Evolutionary conservation across 306 rosid genomes (phyloP), one percentile per base, ranked within the genome.

Genomic region (Datisca glomerata): DNA sequence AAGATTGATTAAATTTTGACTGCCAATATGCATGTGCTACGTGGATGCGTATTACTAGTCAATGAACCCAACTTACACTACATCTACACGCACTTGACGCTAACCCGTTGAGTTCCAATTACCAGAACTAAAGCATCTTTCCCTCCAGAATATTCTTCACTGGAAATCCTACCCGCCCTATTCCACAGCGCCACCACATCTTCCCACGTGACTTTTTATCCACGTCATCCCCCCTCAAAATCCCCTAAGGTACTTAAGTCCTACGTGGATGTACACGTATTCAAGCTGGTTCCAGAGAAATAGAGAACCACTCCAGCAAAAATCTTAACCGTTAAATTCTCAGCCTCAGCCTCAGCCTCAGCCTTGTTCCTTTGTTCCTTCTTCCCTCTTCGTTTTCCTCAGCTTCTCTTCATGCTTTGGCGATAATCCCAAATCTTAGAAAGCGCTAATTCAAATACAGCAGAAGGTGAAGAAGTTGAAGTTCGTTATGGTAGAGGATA

Each of bases 401-500:
- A 14, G 23, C 27, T 28, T 24, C 50, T 2, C 12, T 23, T 5
- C 32, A 16, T 12, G 41, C 4, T 14, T 36, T n/a, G n/a, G n/a
- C n/a, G 18, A 15, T n/a, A 45, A 6, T 21, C 44, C 2, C 16
- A 27, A 6, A 33, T 28, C 47, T 18, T 17, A 5, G 31, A 32
- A 24, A 20, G 4, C 3, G 17, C 23, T 6, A 4, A 1, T 12
- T 18, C 14, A n/a, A n/a, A n/a, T n/a, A n/a, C n/a, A n/a, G n/a
- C n/a, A n/a, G n/a, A n/a, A n/a, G n/a, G n/a, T n/a, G n/a, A n/a
- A 44, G 50, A 21, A 16, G 20, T 42, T 2, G 2, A 43, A 11
- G 17, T 27, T 11, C 3, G 68, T 60, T 51, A 89, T 89, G 98
- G 68, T 62, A 7, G 42, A 59, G 47, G 66, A 50, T 7, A 65